A percentile compares a stretch with the other conserved stretches of the same genome.
These are phyloP conservation scores for Rheum nobile DNA, from an alignment of 148 eudicot genomes.

Conservation along the genomic window DNA sequence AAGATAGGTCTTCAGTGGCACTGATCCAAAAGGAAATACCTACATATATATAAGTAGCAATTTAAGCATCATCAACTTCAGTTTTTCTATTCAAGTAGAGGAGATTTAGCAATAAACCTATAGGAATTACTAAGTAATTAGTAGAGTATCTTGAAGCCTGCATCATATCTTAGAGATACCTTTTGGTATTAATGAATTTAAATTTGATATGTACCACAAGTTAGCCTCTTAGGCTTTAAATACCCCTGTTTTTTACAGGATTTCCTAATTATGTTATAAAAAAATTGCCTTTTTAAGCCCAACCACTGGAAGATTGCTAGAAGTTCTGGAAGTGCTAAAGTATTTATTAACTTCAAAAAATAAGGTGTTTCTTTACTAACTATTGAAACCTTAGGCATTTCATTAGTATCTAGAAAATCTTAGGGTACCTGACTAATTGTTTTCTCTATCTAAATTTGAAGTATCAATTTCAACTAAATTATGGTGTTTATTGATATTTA, in stretches of 20 bases:
- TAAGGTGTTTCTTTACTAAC: neutral
- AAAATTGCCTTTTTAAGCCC: neutral
- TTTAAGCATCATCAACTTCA: neutral
- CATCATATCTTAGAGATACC: neutral
- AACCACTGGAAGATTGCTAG: neutral
- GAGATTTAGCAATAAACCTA: neutral
- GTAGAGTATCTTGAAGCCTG: neutral
- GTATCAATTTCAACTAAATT: neutral
- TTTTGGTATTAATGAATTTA: too few relatives aligned
- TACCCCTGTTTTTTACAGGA: neutral
- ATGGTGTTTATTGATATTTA: neutral
- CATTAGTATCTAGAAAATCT: neutral
- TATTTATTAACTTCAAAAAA: neutral
- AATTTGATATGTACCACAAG: too few relatives aligned
- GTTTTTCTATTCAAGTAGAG: neutral
- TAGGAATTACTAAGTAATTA: neutral
- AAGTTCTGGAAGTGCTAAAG: too few relatives aligned
- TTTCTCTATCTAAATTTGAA: neutral
- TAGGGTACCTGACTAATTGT: neutral
- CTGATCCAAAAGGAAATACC: constrained; percentile 47
- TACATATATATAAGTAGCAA: constrained; percentile 15
- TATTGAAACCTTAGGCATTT: neutral
- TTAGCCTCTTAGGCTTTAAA: neutral
- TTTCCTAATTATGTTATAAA: neutral
- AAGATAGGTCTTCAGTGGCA: constrained; percentile 47